Evolutionary conservation across 768 basidiomycete genomes (phyloP).

Genomic region (Gymnopilus dilepis): DNA sequence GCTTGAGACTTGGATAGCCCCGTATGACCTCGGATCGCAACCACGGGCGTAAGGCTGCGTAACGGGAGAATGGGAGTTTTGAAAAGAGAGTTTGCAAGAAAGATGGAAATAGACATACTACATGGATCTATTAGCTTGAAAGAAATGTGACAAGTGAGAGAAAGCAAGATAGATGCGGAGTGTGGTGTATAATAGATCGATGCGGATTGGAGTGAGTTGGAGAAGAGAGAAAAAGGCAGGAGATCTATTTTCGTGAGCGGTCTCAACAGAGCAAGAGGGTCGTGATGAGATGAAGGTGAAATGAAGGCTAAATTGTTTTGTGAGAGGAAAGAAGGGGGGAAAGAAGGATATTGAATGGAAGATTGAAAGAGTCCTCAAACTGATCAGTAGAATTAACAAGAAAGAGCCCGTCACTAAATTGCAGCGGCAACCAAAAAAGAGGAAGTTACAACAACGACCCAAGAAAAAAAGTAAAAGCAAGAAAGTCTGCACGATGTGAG

Average conservation of each 20-base stretch:
- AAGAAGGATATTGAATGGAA: neutral
- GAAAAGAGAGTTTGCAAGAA: neutral
- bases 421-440: neutral
- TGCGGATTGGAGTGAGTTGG: too few relatives aligned
- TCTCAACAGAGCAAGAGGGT: neutral
- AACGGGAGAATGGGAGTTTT: neutral
- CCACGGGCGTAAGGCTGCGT: neutral
- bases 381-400: neutral
- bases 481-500: neutral
- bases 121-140: constrained; percentile 5
- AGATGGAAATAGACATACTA: constrained; percentile 1
- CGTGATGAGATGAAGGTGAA: neutral
- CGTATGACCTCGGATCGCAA: neutral
- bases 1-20: neutral
- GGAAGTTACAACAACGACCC: neutral
- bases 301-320: neutral
- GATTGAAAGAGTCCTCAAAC: neutral
- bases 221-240: neutral
- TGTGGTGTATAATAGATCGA: neutral
- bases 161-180: neutral
- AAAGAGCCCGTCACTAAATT: neutral
- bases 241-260: constrained; percentile 1
- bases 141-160: neutral
- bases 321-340: neutral
- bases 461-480: neutral